phyloP scores from a whole-genome alignment of 345 rosid genomes.

The Aegle marmelos region DNA sequence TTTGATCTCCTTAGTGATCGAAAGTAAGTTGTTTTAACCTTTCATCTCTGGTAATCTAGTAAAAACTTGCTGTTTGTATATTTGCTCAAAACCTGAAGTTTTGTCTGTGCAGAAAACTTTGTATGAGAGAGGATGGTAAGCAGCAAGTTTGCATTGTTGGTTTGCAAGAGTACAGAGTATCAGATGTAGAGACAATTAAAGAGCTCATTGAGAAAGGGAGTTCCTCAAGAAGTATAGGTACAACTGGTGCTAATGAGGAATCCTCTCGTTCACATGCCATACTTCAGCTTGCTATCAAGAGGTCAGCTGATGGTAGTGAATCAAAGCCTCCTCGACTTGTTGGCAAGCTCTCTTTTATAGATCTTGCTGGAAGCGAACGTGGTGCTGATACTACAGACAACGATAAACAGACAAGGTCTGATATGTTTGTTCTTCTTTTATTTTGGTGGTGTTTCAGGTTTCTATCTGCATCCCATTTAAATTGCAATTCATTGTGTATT shows the following conservation, averaged over 20 bases:
- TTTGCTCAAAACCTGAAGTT: constrained; percentile 14
- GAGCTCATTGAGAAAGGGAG: constrained; percentile 95
- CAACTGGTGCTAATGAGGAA: constrained; percentile 99
- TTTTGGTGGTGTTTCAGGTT: constrained; percentile 3
- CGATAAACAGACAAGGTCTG: constrained; percentile 93
- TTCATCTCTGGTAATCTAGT: constrained; percentile 4
- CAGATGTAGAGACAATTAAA: constrained; percentile 90
- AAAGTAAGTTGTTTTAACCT: constrained; percentile 58
- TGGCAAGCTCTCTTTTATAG: constrained; percentile 96
- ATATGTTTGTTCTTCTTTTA: not conserved
- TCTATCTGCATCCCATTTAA: not conserved
- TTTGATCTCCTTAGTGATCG: constrained; percentile 91
- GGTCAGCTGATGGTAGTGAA: constrained; percentile 71
- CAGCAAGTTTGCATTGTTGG: constrained; percentile 99
- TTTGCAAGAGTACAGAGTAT: constrained; percentile 87
- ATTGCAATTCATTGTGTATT: not conserved
- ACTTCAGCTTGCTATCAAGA: constrained; percentile 94
- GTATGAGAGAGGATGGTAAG: constrained; percentile 99
- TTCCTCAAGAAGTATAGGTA: constrained; percentile 91
- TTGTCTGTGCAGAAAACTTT: constrained; percentile 60
- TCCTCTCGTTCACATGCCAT: constrained; percentile 99
- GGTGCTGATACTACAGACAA: constrained; percentile 99
- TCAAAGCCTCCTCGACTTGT: constrained; percentile 87
- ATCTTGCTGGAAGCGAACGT: constrained; percentile 99
- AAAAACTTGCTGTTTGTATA: not conserved